These are phyloP conservation scores for Ascodesmis nigricans DNA, from an alignment of 495 filamentous ascomycete genomes.

Conservation along the genomic window DNA sequence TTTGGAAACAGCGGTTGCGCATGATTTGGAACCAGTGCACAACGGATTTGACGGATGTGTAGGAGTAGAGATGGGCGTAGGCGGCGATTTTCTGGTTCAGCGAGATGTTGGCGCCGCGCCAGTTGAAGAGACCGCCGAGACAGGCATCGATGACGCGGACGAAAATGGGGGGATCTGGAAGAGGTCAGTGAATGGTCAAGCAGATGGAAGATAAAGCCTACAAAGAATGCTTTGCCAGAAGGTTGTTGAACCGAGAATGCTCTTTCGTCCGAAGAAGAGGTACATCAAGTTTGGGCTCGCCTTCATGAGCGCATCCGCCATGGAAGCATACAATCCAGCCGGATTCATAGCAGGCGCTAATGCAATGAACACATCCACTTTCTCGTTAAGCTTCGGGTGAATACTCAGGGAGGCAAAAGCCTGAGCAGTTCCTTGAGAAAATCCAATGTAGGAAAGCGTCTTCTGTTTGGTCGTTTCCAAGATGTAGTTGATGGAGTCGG, in stretches of 20 bases:
- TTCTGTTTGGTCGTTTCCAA: slow-evolving; percentile 58
- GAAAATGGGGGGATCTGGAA: slow-evolving; percentile 69
- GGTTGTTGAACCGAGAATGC: slow-evolving; percentile 74
- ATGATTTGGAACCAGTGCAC: slow-evolving; percentile 99
- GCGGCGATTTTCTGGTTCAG: slow-evolving; percentile 79
- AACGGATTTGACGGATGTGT: slow-evolving; percentile 82
- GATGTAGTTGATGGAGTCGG: slow-evolving; percentile 80
- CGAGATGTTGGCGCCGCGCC: slow-evolving; percentile 69
- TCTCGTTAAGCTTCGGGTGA: slow-evolving; percentile 75
- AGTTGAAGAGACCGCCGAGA: slow-evolving; percentile 66
- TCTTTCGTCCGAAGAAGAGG: slow-evolving; percentile 83
- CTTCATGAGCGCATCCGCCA: slow-evolving; percentile 84
- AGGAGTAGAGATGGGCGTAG: slow-evolving; percentile 92
- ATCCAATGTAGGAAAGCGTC: slow-evolving; percentile 89
- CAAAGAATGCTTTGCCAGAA: slow-evolving; percentile 87
- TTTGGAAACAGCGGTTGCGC: slow-evolving; percentile 80
- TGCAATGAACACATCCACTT: slow-evolving; percentile 93
- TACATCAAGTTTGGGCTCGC: slow-evolving; percentile 83
- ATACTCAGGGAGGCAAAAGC: slow-evolving; percentile 90
- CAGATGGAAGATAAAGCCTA: slow-evolving; percentile 2
- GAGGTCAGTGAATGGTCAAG: background rate
- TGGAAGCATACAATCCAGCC: slow-evolving; percentile 56
- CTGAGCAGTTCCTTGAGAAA: slow-evolving; percentile 91
- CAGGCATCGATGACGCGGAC: slow-evolving; percentile 69
- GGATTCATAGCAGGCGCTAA: slow-evolving; percentile 93